Percentiles rank a stretch among this genome's conserved stretches.
phyloP scores from a whole-genome alignment of 192 early-diverging fungal genomes.

The Coemansia sp. region DNA sequence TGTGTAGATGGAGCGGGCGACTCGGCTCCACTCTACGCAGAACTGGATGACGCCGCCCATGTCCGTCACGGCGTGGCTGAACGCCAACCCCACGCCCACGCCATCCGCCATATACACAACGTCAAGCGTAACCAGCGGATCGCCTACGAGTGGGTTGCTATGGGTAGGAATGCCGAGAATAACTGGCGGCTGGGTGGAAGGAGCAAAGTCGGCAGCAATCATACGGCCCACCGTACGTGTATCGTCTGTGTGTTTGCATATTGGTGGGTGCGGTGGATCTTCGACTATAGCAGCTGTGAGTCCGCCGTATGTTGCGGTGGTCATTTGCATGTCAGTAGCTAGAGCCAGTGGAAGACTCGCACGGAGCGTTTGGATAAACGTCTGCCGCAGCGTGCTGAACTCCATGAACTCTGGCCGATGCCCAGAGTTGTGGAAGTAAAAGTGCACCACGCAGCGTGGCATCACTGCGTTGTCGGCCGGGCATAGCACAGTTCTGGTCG shows the following conservation, averaged over 20 bases:
- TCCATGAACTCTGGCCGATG: slow-evolving; percentile 22
- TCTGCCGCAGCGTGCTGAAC: slow-evolving; percentile 8
- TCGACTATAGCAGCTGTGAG: neutral
- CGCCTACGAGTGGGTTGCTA: slow-evolving; percentile 24
- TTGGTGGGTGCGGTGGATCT: neutral
- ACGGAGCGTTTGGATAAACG: slow-evolving; percentile 21
- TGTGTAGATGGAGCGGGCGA: slow-evolving; percentile 4
- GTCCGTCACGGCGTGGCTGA: slow-evolving; percentile 28
- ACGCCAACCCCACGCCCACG: slow-evolving; percentile 15
- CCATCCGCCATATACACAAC: slow-evolving; percentile 35
- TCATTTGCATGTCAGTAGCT: slow-evolving; percentile 8
- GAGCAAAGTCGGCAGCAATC: slow-evolving; percentile 9
- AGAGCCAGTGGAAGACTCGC: slow-evolving; percentile 17
- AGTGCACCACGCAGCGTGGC: slow-evolving; percentile 8
- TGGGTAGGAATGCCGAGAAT: neutral
- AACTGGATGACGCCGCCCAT: slow-evolving; percentile 7
- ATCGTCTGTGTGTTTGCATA: slow-evolving; percentile 9
- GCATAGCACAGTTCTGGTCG: neutral
- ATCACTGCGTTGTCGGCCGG: slow-evolving; percentile 8
- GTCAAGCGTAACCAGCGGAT: slow-evolving; percentile 23
- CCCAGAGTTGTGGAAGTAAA: slow-evolving; percentile 7
- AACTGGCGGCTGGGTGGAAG: slow-evolving; percentile 14
- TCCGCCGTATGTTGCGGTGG: slow-evolving; percentile 2
- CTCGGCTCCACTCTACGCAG: slow-evolving; percentile 12
- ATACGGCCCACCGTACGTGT: slow-evolving; percentile 19